Base-by-base conservation (phyloP, 176 grass and related monocot species). In the Dactylis glomerata region DNA sequence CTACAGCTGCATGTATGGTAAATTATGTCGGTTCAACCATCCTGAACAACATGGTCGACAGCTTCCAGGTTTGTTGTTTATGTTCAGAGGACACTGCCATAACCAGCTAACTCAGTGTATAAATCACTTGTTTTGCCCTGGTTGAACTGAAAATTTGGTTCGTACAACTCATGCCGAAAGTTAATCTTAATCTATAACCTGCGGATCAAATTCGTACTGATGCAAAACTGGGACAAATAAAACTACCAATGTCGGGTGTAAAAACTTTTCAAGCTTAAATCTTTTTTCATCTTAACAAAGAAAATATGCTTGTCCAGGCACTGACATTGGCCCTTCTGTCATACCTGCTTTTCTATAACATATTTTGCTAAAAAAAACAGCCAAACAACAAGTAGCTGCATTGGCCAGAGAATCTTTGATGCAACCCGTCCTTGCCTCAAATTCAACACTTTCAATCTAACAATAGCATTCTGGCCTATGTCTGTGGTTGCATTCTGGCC, bases 1-100 rank as follows among this genome's bases (percentile, higher is more conserved):
- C 70, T 80, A 75, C 89, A 98, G 97, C 78, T 99, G 97, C 91
- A 99, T 89, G 84, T 99, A 87, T 78, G 90, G 93, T 67, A 59
- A 88, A 61, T 58, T 16, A 68, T 99, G 93, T 77, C 92, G 90
- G 22, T 99, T 83, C 84, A 96, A 94, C 55, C 93, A 99, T 90
- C 97, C 97, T 69, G 92, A 96, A 26, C 72, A 27, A 68, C 30
- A 68, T 68, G 5, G 71, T 86, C 50, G 50, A 52, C 50, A 52
- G 8, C 8, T 8, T 19, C 75, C 73, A 75, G 88, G 97, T 99
- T 86, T 40, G 87, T 71, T 10, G 8, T 74, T 79, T 81, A 34
- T 89, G 19, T 45, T 88, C 73, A 82, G 67, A 67, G 61, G 13
- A 10, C 1, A 13, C 6, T 64, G 20, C 15, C 10, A 65, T 72